A percentile compares a stretch with the other conserved stretches of the same genome.
phyloP scores from a whole-genome alignment of 805 yeast species.

The Millerago galiae region DNA sequence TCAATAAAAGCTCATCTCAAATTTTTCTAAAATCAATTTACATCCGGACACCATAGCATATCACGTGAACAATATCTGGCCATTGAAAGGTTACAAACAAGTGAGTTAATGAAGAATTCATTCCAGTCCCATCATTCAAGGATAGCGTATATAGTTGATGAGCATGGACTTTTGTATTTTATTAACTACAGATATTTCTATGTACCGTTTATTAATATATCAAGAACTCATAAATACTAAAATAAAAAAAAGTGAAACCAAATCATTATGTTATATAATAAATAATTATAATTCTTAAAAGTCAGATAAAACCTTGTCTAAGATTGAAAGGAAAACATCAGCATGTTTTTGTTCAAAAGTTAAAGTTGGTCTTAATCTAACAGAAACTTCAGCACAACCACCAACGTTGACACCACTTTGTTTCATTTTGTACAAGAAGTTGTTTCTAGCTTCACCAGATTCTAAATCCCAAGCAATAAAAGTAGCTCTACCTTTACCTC shows the following conservation, averaged over 20 bases:
- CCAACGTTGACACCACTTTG: constrained; percentile 71
- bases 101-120: too few species aligned
- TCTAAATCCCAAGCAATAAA: constrained; percentile 77
- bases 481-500: constrained; percentile 73
- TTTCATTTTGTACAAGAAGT: constrained; percentile 55
- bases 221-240: too few species aligned
- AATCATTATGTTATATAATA: not conserved
- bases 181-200: too few species aligned
- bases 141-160: too few species aligned
- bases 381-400: constrained; percentile 75
- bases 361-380: constrained; percentile 76
- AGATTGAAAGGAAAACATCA: constrained; percentile 48
- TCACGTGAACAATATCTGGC: too few species aligned
- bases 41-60: not conserved
- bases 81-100: too few species aligned
- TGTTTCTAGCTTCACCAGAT: constrained; percentile 48
- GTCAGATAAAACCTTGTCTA: constrained; percentile 30
- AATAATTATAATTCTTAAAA: constrained; percentile 10
- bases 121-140: too few species aligned
- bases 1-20: not conserved
- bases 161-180: too few species aligned
- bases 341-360: constrained; percentile 78
- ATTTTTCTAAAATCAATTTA: not conserved
- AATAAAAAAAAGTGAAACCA: not conserved
- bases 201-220: too few species aligned